Conservation (phyloP, 2,329 filamentous ascomycete genomes). For the Cladosporium sp. region DNA sequence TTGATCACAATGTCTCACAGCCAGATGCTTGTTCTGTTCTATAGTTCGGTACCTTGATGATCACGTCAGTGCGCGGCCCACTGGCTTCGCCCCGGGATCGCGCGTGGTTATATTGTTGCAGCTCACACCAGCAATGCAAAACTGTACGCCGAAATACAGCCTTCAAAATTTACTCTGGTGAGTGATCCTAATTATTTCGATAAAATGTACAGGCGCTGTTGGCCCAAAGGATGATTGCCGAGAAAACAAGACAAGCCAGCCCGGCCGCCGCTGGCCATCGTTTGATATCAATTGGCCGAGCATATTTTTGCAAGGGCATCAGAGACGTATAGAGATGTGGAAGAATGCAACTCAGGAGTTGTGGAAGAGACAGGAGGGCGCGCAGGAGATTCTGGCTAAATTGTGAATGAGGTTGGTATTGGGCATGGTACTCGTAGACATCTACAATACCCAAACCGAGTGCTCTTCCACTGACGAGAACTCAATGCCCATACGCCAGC, state of each 20-base stretch:
- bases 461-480: background rate
- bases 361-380: background rate
- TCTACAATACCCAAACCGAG: background rate
- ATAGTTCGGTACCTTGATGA: conserved; percentile 1
- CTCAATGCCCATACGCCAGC: conserved; percentile 22
- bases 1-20: background rate
- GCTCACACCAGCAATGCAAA: background rate
- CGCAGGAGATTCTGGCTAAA: background rate
- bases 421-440: background rate
- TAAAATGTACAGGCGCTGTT: background rate
- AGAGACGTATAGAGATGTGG: background rate
- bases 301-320: background rate
- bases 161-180: background rate
- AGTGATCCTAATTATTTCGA: background rate
- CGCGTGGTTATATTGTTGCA: background rate
- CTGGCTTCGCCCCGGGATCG: background rate
- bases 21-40: background rate
- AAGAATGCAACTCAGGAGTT: background rate
- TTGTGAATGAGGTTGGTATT: background rate
- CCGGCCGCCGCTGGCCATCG: background rate
- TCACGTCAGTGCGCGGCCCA: background rate
- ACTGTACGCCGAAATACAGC: background rate
- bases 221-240: background rate
- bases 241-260: background rate
- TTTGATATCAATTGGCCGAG: background rate